Conservation (phyloP, 805 yeast genomes). For the Yarrowia sp. region DNA sequence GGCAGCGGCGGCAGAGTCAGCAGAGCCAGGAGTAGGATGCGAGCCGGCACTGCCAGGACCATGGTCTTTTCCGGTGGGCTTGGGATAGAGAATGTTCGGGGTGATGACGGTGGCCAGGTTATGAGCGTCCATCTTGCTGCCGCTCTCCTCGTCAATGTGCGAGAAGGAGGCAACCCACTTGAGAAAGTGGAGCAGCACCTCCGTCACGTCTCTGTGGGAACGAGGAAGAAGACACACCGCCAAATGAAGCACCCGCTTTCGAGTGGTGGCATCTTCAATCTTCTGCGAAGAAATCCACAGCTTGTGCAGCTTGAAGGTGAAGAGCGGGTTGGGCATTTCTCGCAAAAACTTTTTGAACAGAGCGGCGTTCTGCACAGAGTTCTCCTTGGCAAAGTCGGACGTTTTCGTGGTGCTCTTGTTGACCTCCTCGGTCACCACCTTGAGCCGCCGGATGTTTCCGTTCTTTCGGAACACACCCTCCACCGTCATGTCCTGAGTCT, state of each 20-base stretch:
- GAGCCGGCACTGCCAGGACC: slow-evolving; percentile 28
- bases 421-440: slow-evolving; percentile 67
- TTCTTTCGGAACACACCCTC: slow-evolving; percentile 96
- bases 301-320: slow-evolving; percentile 71
- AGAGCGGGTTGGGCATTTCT: slow-evolving; percentile 86
- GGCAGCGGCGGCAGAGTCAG: slow-evolving; percentile 25
- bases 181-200: slow-evolving; percentile 78
- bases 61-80: slow-evolving; percentile 38
- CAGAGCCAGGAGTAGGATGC: slow-evolving; percentile 28
- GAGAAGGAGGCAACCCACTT: slow-evolving; percentile 97
- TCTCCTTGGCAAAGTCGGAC: slow-evolving; percentile 70
- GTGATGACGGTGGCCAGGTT: slow-evolving; percentile 93
- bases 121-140: slow-evolving; percentile 94
- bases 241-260: slow-evolving; percentile 56
- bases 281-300: slow-evolving; percentile 61
- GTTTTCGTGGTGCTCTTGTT: slow-evolving; percentile 68
- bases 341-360: slow-evolving; percentile 84
- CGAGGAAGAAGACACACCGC: slow-evolving; percentile 77
- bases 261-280: slow-evolving; percentile 44
- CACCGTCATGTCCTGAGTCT: slow-evolving; percentile 86
- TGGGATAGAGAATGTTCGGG: slow-evolving; percentile 77
- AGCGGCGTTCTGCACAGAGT: slow-evolving; percentile 90
- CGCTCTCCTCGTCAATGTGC: slow-evolving; percentile 82
- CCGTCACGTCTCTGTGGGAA: slow-evolving; percentile 77
- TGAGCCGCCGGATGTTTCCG: slow-evolving; percentile 83